Conservation (phyloP, 768 basidiomycete genomes). For the Dioszegia hungarica region DNA sequence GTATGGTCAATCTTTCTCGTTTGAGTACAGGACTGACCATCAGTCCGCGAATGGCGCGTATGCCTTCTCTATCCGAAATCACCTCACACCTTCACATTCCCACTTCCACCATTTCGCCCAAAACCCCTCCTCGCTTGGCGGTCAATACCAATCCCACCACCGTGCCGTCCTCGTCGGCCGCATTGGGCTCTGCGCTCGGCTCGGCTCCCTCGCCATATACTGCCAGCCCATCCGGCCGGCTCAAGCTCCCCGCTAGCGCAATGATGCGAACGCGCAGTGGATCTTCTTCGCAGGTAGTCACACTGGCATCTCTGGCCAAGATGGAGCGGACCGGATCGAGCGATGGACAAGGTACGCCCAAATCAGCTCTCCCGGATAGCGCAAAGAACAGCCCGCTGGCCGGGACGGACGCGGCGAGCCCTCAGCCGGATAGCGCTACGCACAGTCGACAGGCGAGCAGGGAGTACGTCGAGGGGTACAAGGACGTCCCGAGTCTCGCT, state of each 20-base stretch:
- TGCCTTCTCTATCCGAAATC: slow-evolving; percentile 4
- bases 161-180: background rate
- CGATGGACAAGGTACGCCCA: background rate
- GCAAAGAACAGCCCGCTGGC: background rate
- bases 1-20: no score
- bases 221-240: slow-evolving; percentile 10
- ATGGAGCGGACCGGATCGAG: background rate
- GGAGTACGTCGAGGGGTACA: slow-evolving; percentile 34
- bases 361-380: background rate
- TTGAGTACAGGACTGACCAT: background rate
- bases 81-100: slow-evolving; percentile 9
- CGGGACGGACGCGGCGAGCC: background rate
- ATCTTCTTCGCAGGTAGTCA: background rate
- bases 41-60: slow-evolving; percentile 1
- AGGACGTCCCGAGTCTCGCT: slow-evolving; percentile 33
- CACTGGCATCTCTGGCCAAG: background rate
- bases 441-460: background rate
- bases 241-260: slow-evolving; percentile 32
- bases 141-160: slow-evolving; percentile 12
- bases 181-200: background rate
- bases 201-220: slow-evolving; percentile 5
- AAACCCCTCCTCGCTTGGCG: slow-evolving; percentile 5
- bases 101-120: slow-evolving; percentile 3
- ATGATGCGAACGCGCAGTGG: slow-evolving; percentile 26
- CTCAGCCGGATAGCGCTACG: background rate